Evolutionary conservation across 768 basidiomycete genomes (phyloP).

Genomic region (Lactarius sp.): DNA sequence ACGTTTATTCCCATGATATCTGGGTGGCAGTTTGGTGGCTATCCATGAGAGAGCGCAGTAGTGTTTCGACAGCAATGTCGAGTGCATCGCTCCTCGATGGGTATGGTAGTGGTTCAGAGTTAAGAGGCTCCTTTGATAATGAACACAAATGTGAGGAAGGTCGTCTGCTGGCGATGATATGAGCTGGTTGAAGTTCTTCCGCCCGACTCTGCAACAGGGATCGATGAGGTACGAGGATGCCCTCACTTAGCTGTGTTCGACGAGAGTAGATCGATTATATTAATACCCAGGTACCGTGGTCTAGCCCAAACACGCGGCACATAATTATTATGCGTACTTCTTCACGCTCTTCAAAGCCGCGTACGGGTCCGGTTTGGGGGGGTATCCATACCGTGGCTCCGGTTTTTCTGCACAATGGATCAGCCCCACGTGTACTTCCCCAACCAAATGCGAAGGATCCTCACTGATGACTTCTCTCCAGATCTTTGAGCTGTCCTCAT

Average conservation of each 20-base stretch:
- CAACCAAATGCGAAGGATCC: constrained; percentile 32
- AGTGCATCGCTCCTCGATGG: no score
- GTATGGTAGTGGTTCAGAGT: no score
- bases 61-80: no score
- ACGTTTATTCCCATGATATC: not conserved
- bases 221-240: no score
- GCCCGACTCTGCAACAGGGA: no score
- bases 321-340: constrained; percentile 13
- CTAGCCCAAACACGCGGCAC: not conserved
- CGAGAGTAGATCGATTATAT: not conserved
- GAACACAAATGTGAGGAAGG: no score
- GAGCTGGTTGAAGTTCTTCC: no score
- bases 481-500: constrained; percentile 56
- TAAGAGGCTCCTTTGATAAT: no score
- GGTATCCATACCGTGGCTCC: constrained; percentile 55
- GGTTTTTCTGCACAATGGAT: constrained; percentile 34
- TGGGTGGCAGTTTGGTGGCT: not conserved
- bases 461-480: constrained; percentile 63
- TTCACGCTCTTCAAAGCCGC: constrained; percentile 40
- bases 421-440: constrained; percentile 4
- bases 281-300: not conserved
- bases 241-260: not conserved
- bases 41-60: no score
- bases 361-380: constrained; percentile 52
- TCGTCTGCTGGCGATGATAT: no score